Evolutionary conservation across 108 stramenopile species (phyloP).

Genomic region (Phaeodactylum tricornutum): DNA sequence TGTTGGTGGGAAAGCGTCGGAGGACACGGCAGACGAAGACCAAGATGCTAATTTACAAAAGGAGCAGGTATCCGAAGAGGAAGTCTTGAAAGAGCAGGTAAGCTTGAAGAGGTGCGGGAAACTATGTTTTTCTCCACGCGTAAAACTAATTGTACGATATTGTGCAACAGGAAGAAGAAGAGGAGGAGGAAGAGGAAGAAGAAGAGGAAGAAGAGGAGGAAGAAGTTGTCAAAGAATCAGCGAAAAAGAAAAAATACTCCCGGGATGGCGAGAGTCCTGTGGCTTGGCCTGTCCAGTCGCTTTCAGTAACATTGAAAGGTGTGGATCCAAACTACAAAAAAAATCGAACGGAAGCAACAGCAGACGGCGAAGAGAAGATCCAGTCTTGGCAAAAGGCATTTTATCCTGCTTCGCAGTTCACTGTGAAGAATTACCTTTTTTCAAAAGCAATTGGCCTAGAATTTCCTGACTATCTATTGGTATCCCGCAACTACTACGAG

Average conservation of each 20-base stretch:
- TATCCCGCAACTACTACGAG: slow-evolving; percentile 96
- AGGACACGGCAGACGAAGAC: slow-evolving; percentile 75
- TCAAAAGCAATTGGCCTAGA: slow-evolving; percentile 52
- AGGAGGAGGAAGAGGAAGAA: slow-evolving; percentile 93
- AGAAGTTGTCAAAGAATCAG: slow-evolving; percentile 85
- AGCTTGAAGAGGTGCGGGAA: no score
- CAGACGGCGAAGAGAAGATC: slow-evolving; percentile 10
- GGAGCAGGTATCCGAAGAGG: slow-evolving; percentile 95
- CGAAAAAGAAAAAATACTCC: slow-evolving; percentile 92
- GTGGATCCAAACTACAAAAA: slow-evolving; percentile 5
- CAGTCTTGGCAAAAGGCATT: slow-evolving; percentile 77
- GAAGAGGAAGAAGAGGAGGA: slow-evolving; percentile 90
- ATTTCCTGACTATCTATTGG: slow-evolving; percentile 77
- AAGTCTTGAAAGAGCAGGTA: slow-evolving; percentile 94
- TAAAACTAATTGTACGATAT: neutral
- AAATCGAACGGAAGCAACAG: slow-evolving; percentile 2
- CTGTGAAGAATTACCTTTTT: slow-evolving; percentile 91
- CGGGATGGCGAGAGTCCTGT: slow-evolving; percentile 92
- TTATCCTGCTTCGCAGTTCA: slow-evolving; percentile 89
- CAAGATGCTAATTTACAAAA: slow-evolving; percentile 83
- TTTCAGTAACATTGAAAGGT: slow-evolving; percentile 42
- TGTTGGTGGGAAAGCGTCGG: slow-evolving; percentile 36
- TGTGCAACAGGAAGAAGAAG: slow-evolving; percentile 67
- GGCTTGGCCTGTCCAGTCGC: slow-evolving; percentile 82
- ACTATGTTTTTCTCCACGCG: neutral